Conservation (phyloP, 176 grass and related monocot species). For the Phoenix dactylifera region DNA sequence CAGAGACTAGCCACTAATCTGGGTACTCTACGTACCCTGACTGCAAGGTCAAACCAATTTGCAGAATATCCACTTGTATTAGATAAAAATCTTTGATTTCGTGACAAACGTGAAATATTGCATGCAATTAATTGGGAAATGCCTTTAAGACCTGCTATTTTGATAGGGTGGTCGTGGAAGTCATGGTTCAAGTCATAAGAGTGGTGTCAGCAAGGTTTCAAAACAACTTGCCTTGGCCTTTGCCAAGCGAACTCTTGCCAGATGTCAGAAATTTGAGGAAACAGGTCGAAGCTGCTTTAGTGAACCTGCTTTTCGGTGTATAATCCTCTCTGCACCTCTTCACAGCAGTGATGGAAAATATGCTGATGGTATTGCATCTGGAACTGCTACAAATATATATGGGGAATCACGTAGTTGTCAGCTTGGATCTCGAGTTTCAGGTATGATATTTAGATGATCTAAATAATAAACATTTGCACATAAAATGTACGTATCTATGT, state of each 20-base stretch:
- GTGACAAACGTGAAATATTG: too few relatives aligned
- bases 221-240: slow-evolving; percentile 69
- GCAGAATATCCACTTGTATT: too few relatives aligned
- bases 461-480: too few relatives aligned
- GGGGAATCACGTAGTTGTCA: not conserved
- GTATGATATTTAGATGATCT: too few relatives aligned
- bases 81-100: too few relatives aligned
- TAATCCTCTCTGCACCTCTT: slow-evolving; percentile 35
- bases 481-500: too few relatives aligned
- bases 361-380: slow-evolving; percentile 32
- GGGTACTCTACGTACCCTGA: too few relatives aligned
- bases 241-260: slow-evolving; percentile 59
- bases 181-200: slow-evolving; percentile 60
- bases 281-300: slow-evolving; percentile 68
- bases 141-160: too few relatives aligned
- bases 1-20: too few relatives aligned
- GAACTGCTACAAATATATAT: slow-evolving; percentile 4
- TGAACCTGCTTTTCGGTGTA: slow-evolving; percentile 45
- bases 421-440: too few relatives aligned
- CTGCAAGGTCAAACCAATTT: too few relatives aligned
- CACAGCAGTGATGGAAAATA: slow-evolving; percentile 28
- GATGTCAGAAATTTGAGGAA: slow-evolving; percentile 63
- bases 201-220: slow-evolving; percentile 50
- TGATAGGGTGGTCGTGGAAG: slow-evolving; percentile 40
- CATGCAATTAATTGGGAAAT: too few relatives aligned